Percentiles rank a stretch among this genome's conserved stretches.
Conservation (phyloP, 2,329 filamentous ascomycete species). For the Cordyceps tenuipes region DNA sequence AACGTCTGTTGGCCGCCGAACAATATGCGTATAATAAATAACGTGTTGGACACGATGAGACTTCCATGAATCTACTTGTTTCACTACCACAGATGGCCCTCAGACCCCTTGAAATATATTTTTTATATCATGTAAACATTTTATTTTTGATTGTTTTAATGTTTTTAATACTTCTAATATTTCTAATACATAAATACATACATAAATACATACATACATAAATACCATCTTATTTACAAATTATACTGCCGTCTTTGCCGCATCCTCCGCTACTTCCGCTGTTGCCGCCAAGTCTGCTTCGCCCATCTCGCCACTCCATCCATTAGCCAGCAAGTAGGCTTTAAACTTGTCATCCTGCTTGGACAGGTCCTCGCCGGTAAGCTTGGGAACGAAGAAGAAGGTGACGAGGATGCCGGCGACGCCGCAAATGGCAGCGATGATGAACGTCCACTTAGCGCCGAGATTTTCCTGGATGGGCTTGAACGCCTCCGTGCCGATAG, state of each 20-base stretch:
- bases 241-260: background rate
- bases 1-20: no score
- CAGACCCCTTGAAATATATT: no score
- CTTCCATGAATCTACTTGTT: background rate
- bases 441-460: constrained; percentile 42
- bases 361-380: constrained; percentile 36
- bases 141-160: no score
- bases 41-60: background rate
- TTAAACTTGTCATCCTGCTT: constrained; percentile 35
- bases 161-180: no score
- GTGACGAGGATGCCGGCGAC: constrained; percentile 39
- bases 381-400: constrained; percentile 37
- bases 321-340: constrained; percentile 33
- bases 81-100: background rate
- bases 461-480: constrained; percentile 36
- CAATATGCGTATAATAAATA: background rate
- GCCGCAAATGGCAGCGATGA: constrained; percentile 42
- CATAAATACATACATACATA: background rate
- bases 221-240: background rate
- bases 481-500: constrained; percentile 42
- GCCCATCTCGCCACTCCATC: constrained; percentile 39
- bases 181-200: no score
- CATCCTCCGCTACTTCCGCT: background rate
- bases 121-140: background rate
- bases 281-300: constrained; percentile 15